Percentiles rank a stretch among this genome's conserved stretches.
These are phyloP conservation scores for Shiraia bambusicola DNA, from an alignment of 2,329 filamentous ascomycete genomes.

Conservation along the genomic window DNA sequence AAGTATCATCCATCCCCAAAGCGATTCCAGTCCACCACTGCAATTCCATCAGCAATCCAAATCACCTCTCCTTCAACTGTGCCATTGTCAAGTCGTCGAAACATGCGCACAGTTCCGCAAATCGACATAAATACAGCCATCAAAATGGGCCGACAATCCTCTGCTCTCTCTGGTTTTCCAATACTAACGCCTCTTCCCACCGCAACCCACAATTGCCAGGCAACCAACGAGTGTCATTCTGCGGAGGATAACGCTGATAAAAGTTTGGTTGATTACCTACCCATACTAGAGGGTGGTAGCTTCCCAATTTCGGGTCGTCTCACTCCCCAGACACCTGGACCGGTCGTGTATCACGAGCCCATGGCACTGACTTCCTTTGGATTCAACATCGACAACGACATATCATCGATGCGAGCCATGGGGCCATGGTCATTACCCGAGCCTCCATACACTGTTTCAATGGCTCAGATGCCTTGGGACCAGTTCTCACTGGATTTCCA, in stretches of 20 bases:
- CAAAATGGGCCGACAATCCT: conserved; percentile 28
- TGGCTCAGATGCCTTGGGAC: conserved; percentile 27
- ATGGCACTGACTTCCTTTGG: conserved; percentile 23
- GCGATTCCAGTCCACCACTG: conserved; percentile 24
- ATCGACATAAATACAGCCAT: conserved; percentile 33
- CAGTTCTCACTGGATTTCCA: conserved; percentile 21
- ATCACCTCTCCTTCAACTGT: conserved; percentile 27
- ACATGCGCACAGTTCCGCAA: conserved; percentile 27
- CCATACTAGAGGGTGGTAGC: conserved; percentile 17
- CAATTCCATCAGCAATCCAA: conserved; percentile 19
- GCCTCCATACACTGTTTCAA: conserved; percentile 13
- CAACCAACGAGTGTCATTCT: conserved; percentile 27
- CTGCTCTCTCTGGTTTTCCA: conserved; percentile 23
- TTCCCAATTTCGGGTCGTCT: conserved; percentile 24
- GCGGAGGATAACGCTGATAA: conserved; percentile 29
- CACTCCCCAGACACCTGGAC: conserved; percentile 37
- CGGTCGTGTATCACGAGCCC: conserved; percentile 25
- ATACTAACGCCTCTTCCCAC: conserved; percentile 30
- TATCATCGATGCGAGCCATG: conserved; percentile 20
- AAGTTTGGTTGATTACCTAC: conserved; percentile 18
- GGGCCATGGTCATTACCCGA: conserved; percentile 26
- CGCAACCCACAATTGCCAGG: conserved; percentile 22
- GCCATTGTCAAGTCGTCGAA: conserved; percentile 19
- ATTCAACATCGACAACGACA: conserved; percentile 24
- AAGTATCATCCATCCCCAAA: conserved; percentile 31